A percentile compares a stretch with the other conserved stretches of the same genome.
Evolutionary conservation across 805 yeast genomes (phyloP).

Genomic region (Tetrapisispora taiwanensis): DNA sequence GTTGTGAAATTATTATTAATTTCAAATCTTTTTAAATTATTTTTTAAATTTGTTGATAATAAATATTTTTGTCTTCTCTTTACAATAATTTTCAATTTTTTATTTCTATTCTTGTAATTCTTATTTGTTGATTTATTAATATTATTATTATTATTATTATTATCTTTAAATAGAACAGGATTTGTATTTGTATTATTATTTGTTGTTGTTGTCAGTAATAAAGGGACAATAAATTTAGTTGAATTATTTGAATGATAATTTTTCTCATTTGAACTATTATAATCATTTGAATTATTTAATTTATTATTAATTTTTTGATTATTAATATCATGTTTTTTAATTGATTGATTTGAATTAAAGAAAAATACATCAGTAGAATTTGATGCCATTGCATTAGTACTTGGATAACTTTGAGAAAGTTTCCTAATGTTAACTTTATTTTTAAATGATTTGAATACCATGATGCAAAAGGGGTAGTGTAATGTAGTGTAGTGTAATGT

Average conservation of each 20-base stretch:
- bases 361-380: constrained; percentile 28
- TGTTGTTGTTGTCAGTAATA: constrained; percentile 1
- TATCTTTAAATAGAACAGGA: not conserved
- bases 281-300: constrained; percentile 17
- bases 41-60: constrained; percentile 3
- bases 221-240: constrained; percentile 1
- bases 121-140: not conserved
- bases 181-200: not conserved
- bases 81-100: not conserved
- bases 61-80: constrained; percentile 3
- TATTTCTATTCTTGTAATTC: not conserved
- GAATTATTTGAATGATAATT: constrained; percentile 1
- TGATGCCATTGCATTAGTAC: constrained; percentile 11
- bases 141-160: not conserved
- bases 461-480: constrained; percentile 5
- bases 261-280: not conserved
- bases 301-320: constrained; percentile 20
- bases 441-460: constrained; percentile 36
- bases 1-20: not conserved
- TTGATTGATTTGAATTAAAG: constrained; percentile 33
- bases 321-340: constrained; percentile 18
- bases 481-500: not conserved
- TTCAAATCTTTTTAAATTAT: not conserved
- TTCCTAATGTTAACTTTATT: constrained; percentile 31
- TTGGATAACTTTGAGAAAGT: constrained; percentile 16